Percentiles rank a stretch among this genome's conserved stretches.
These are phyloP conservation scores for Pyrenula massariospora DNA, from an alignment of 495 filamentous ascomycete genomes.

Conservation along the genomic window DNA sequence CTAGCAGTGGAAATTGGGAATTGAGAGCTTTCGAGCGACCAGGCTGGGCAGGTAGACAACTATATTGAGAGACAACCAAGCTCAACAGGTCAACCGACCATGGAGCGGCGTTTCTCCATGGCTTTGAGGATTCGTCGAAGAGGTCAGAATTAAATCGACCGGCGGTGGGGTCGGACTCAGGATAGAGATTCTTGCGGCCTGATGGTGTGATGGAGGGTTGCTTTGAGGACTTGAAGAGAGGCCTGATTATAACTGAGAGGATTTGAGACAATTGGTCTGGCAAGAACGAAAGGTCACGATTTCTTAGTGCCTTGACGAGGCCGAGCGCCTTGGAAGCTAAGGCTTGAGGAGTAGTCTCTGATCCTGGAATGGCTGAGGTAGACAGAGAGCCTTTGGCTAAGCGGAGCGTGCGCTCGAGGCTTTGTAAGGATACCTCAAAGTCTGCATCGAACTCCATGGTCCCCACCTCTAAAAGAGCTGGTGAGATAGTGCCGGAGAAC, in stretches of 20 bases:
- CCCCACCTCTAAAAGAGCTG: too few species aligned
- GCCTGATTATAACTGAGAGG: constrained; percentile 42
- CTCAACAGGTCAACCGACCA: constrained; percentile 51
- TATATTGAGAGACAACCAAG: constrained; percentile 48
- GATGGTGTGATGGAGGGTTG: constrained; percentile 49
- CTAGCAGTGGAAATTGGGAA: constrained; percentile 60
- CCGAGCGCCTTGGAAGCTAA: background rate
- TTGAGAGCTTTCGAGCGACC: constrained; percentile 9
- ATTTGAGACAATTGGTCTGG: constrained; percentile 12
- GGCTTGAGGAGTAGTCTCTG: background rate
- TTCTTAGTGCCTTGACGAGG: background rate
- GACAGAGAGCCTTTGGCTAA: background rate
- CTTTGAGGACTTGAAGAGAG: constrained; percentile 58
- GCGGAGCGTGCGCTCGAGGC: too few species aligned
- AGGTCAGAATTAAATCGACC: constrained; percentile 29
- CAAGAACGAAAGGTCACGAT: background rate
- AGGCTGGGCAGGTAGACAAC: constrained; percentile 11
- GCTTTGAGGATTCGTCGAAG: constrained; percentile 40
- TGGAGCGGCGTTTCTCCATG: constrained; percentile 60
- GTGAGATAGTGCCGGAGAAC: too few species aligned
- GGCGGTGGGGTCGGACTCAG: constrained; percentile 17
- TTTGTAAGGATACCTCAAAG: too few species aligned
- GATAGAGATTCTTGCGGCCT: constrained; percentile 48
- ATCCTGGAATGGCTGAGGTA: background rate
- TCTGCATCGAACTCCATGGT: too few species aligned